phyloP scores from a whole-genome alignment of 2,329 filamentous ascomycete species.

The Monosporascus sp. region DNA sequence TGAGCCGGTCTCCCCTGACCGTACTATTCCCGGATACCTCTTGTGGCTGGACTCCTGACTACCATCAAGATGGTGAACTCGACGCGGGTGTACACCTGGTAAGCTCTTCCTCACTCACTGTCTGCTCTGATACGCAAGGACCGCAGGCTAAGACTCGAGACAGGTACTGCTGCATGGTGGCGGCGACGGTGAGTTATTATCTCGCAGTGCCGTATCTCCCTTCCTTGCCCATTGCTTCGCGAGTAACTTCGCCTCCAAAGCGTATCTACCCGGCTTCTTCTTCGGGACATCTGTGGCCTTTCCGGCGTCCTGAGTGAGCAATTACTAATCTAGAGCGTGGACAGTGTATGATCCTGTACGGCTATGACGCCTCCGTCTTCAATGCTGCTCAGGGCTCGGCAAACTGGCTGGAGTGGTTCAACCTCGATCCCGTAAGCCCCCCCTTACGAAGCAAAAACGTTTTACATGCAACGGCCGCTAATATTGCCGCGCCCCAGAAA shows the following conservation, averaged over 20 bases:
- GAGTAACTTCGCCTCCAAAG: too few species aligned
- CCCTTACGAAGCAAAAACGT: background rate
- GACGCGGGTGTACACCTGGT: background rate
- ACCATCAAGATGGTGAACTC: background rate
- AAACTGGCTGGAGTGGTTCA: conserved; percentile 62
- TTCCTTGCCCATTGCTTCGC: too few species aligned
- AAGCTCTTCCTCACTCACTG: background rate
- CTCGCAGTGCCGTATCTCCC: background rate
- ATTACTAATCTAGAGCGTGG: background rate
- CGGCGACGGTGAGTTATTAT: conserved; percentile 42
- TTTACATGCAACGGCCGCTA: background rate
- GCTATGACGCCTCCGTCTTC: conserved; percentile 70
- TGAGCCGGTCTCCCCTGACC: background rate
- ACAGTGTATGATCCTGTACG: conserved; percentile 66
- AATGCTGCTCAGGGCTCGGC: conserved; percentile 65
- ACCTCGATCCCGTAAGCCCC: conserved; percentile 35
- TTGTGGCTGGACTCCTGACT: background rate
- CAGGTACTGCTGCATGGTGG: conserved; percentile 64
- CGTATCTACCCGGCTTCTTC: too few species aligned
- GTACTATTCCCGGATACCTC: background rate
- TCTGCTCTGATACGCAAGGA: conserved; percentile 1
- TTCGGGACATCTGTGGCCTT: background rate
- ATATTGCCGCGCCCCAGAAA: conserved; percentile 20
- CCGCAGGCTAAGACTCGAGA: conserved; percentile 1
- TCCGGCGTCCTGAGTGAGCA: background rate